phyloP scores from a whole-genome alignment of 768 basidiomycete genomes.

The Leucocoprinus birnbaumii region DNA sequence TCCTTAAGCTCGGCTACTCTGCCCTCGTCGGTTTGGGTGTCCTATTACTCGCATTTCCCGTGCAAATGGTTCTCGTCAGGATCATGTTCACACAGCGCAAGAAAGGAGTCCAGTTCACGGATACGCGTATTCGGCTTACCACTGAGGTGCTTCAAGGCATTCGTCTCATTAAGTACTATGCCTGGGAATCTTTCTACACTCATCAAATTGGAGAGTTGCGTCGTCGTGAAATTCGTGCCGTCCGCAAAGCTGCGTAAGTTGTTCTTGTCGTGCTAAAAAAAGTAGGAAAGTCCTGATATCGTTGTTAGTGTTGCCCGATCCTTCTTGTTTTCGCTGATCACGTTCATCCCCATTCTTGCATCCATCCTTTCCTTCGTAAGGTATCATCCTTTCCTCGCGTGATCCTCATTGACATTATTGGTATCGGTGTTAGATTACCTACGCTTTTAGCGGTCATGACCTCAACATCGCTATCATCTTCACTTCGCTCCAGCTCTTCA shows the following conservation, averaged over 20 bases:
- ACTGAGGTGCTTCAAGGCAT: conserved; percentile 71
- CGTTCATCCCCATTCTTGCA: conserved; percentile 50
- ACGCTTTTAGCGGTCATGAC: conserved; percentile 51
- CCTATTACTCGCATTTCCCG: conserved; percentile 54
- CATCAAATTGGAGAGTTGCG: conserved; percentile 38
- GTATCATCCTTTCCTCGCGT: not conserved
- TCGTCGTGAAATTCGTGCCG: conserved; percentile 33
- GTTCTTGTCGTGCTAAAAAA: not conserved
- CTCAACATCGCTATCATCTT: conserved; percentile 56
- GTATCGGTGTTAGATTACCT: conserved; percentile 47
- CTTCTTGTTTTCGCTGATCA: conserved; percentile 38
- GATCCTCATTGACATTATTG: not conserved
- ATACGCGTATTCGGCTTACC: conserved; percentile 60
- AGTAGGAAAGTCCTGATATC: conserved; percentile 1
- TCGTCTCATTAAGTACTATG: conserved; percentile 62
- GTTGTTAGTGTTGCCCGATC: conserved; percentile 31
- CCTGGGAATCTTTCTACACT: conserved; percentile 53
- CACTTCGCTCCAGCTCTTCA: conserved; percentile 55
- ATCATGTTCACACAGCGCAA: conserved; percentile 51
- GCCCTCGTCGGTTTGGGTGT: conserved; percentile 63
- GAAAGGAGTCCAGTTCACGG: conserved; percentile 63
- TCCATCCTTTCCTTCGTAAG: conserved; percentile 51
- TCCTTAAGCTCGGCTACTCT: conserved; percentile 57
- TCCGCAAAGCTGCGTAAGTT: conserved; percentile 36
- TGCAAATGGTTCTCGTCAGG: conserved; percentile 50